Percentiles rank a stretch among this genome's conserved stretches.
These are phyloP conservation scores for Plasmodium adleri DNA, from an alignment of 169 alveolate genomes.

Conservation along the genomic window DNA sequence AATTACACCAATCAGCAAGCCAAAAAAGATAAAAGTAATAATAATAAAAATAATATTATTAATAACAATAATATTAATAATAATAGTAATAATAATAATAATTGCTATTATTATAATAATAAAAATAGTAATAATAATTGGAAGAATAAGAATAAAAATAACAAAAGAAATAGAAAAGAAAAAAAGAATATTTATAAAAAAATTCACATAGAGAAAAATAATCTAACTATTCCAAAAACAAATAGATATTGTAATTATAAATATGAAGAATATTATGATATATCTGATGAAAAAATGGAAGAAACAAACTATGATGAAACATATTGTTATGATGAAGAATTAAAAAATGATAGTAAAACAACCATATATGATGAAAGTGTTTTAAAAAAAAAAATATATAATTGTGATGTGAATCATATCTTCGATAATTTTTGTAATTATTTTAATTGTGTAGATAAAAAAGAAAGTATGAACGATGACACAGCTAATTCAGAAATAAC, in stretches of 20 bases:
- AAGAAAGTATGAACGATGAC: conserved; percentile 9
- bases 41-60: too few relatives aligned
- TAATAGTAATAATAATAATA: too few relatives aligned
- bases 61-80: too few relatives aligned
- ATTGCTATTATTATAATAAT: too few relatives aligned
- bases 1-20: too few relatives aligned
- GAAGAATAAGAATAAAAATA: neutral
- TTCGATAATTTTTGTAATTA: conserved; percentile 16
- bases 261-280: conserved; percentile 3
- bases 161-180: neutral
- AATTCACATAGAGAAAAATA: too few relatives aligned
- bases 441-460: conserved; percentile 13
- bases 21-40: too few relatives aligned
- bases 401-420: conserved; percentile 32
- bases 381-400: neutral
- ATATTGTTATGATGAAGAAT: neutral
- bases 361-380: neutral
- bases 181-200: neutral
- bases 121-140: too few relatives aligned
- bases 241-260: neutral
- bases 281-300: conserved; percentile 4
- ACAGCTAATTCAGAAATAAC: conserved; percentile 26
- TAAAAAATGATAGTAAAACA: conserved; percentile 21
- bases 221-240: neutral
- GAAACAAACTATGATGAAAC: neutral